Conservation (phyloP, 257 asterid genomes). For the Schizonepeta tenuifolia region DNA sequence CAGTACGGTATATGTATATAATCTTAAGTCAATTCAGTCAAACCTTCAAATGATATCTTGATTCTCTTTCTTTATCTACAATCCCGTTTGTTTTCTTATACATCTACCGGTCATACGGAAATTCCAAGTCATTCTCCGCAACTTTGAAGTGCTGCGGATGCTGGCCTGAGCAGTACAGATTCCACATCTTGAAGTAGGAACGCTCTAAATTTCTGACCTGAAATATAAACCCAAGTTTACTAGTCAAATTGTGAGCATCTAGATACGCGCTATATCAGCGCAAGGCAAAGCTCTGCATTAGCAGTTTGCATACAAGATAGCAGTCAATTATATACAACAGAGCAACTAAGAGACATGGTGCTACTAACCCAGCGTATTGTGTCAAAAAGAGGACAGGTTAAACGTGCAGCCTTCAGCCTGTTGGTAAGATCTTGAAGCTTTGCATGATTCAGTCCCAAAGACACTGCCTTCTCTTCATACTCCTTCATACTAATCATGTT, state of each 20-base stretch:
- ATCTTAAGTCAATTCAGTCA: conserved; percentile 24
- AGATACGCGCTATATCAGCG: not conserved
- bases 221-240: conserved; percentile 10
- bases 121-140: conserved; percentile 66
- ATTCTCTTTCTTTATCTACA: conserved; percentile 55
- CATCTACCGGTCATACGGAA: conserved; percentile 62
- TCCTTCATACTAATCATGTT: conserved; percentile 75
- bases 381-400: conserved; percentile 89
- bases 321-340: too few species aligned
- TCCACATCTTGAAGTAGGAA: conserved; percentile 94
- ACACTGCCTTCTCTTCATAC: conserved; percentile 92
- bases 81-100: conserved; percentile 35
- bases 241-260: not conserved
- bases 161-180: conserved; percentile 77
- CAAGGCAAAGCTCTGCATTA: not conserved
- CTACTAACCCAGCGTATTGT: conserved; percentile 88
- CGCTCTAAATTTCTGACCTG: conserved; percentile 97
- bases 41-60: conserved; percentile 17
- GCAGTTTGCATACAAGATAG: not conserved
- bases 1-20: conserved; percentile 16
- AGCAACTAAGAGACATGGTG: not conserved
- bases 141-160: conserved; percentile 93
- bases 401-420: conserved; percentile 78
- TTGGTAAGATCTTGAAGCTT: conserved; percentile 85
- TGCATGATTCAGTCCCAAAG: conserved; percentile 71